Conservation (phyloP, 2,329 filamentous ascomycete species). For the Fusarium virguliforme region DNA sequence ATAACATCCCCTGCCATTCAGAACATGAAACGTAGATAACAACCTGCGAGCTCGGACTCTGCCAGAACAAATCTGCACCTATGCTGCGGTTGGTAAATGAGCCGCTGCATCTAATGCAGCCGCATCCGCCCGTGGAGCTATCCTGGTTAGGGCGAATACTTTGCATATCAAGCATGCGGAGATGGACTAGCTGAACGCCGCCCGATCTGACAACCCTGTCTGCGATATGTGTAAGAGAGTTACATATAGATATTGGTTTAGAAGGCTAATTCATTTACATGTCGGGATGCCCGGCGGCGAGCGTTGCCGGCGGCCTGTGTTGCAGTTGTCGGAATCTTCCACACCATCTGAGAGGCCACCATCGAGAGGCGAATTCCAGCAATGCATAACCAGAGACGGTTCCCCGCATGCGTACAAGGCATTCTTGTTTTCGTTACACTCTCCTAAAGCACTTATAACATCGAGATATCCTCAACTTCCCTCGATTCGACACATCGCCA, state of each 20-base stretch:
- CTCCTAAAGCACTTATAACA: not conserved
- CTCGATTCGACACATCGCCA: not conserved
- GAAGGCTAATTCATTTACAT: not conserved
- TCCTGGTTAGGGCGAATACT: constrained; percentile 36
- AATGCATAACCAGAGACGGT: not conserved
- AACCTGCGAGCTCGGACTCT: not conserved
- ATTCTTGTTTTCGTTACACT: not conserved
- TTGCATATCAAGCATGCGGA: constrained; percentile 33
- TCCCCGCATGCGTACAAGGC: constrained; percentile 5
- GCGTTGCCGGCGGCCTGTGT: constrained; percentile 6
- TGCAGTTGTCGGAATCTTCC: not conserved
- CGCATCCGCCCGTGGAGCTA: constrained; percentile 30
- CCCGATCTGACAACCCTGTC: constrained; percentile 22
- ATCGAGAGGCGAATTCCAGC: not conserved
- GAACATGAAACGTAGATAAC: constrained; percentile 24
- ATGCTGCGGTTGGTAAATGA: constrained; percentile 22
- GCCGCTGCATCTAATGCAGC: constrained; percentile 17
- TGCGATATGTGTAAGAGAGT: constrained; percentile 31
- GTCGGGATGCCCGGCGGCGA: constrained; percentile 3
- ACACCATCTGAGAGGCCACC: not conserved
- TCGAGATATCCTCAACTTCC: not conserved
- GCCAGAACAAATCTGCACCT: constrained; percentile 1
- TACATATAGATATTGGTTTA: constrained; percentile 7
- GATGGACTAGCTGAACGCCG: constrained; percentile 16
- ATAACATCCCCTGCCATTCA: not conserved